Conservation (phyloP, 176 grass and related monocot species). For the Tillandsia leiboldiana region DNA sequence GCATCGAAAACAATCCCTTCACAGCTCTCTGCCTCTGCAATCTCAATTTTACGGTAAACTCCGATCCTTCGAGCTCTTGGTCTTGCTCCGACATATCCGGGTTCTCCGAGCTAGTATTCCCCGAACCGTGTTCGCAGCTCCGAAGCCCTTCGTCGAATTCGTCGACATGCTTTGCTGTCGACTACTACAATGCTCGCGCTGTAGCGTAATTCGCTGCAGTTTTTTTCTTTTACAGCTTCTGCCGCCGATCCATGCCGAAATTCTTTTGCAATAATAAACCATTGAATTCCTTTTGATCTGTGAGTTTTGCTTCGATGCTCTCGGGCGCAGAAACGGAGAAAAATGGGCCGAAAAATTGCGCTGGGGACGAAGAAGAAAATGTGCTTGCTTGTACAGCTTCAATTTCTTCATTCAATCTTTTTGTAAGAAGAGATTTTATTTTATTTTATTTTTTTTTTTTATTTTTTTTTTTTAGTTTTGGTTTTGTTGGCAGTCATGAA, state of each 20-base stretch:
- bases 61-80: conserved; percentile 31
- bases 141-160: conserved; percentile 36
- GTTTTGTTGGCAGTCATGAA: background rate
- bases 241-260: conserved; percentile 12
- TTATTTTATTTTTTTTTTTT: too few relatives aligned
- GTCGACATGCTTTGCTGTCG: conserved; percentile 48
- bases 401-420: conserved; percentile 88
- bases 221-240: conserved; percentile 22
- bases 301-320: background rate
- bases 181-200: conserved; percentile 39
- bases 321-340: background rate
- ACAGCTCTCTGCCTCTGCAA: conserved; percentile 65
- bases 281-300: conserved; percentile 1
- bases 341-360: conserved; percentile 27
- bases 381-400: conserved; percentile 86
- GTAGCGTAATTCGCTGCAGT: conserved; percentile 32
- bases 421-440: conserved; percentile 57
- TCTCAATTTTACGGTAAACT: conserved; percentile 39
- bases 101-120: conserved; percentile 53
- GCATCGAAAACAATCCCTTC: conserved; percentile 57
- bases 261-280: conserved; percentile 56
- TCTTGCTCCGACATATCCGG: conserved; percentile 68
- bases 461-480: too few relatives aligned
- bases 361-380: conserved; percentile 38
- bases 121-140: conserved; percentile 57